Conservation (phyloP, 495 filamentous ascomycete genomes). For the Pyrenopolyporus hunteri region DNA sequence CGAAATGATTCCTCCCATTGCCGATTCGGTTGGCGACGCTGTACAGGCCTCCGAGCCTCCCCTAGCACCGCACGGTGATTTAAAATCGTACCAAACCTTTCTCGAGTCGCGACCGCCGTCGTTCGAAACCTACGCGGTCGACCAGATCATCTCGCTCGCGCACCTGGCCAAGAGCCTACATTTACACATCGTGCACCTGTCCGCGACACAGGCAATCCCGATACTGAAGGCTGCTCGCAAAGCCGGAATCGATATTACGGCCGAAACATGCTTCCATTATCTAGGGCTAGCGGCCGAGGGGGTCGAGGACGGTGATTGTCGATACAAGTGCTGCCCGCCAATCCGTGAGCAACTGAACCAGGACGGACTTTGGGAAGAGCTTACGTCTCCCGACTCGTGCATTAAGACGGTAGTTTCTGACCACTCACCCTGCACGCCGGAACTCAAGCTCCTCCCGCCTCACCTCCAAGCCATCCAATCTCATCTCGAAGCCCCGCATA, state of each 20-base stretch:
- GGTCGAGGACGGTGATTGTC: conserved; percentile 86
- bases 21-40: conserved; percentile 79
- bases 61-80: conserved; percentile 72
- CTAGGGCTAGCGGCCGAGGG: conserved; percentile 87
- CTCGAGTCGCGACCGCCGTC: conserved; percentile 86
- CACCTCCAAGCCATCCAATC: conserved; percentile 58
- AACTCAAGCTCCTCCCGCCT: conserved; percentile 84
- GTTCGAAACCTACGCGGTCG: conserved; percentile 91
- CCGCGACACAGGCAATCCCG: conserved; percentile 90
- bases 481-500: conserved; percentile 43
- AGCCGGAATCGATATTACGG: conserved; percentile 87
- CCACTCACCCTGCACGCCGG: conserved; percentile 93
- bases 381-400: conserved; percentile 72
- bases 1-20: conserved; percentile 92
- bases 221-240: conserved; percentile 79
- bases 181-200: conserved; percentile 94
- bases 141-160: conserved; percentile 81
- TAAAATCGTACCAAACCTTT: conserved; percentile 86
- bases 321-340: conserved; percentile 97
- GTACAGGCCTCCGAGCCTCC: conserved; percentile 77
- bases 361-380: conserved; percentile 85
- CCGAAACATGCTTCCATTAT: conserved; percentile 99
- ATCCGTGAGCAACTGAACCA: conserved; percentile 87
- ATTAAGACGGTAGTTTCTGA: conserved; percentile 96
- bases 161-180: conserved; percentile 81